Base-by-base conservation (phyloP, 2,329 filamentous ascomycete species). In the Beauveria varroae region DNA sequence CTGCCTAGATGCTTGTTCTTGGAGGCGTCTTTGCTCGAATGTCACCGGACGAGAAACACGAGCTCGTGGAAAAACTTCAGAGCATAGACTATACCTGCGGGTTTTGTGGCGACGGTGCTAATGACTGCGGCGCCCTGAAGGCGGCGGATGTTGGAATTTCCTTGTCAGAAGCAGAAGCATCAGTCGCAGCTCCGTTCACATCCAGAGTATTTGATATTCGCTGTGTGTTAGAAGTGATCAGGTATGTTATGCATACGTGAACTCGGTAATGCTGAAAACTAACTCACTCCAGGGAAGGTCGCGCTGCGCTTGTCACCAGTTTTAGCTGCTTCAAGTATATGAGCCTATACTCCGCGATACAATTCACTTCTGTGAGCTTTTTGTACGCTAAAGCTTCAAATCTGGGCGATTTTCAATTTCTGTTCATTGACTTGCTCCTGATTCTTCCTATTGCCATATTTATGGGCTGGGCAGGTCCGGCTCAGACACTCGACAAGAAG, bases 301-400 rank as follows among this genome's bases (percentile, higher is more conserved):
- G 96, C 64, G 93, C 93, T 22, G 91, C 96, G 40, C 82, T 99
- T 40, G 93, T 98, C n/a, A 99, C 95, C 14, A 96, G 92, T 74
- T 99, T 99, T 78, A 96, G 91, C 77, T 99, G 95, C 78, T 99
- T 99, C 83, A 99, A 98, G 78, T 99, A 96, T 76, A 99, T 99
- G 96, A 96, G 90, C 68, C 77, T 99, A 66, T 99, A 99, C 78
- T 98, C 93, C 2, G 93, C 95, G n/a, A 99, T 99, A 66, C 95
- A 99, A 74, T 99, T 99, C 78, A 96, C 91, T 8, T 91, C 91
- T 1, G 96, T 99, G 70, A 96, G 90, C 81, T 97, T 99, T 72
- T 82, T 99, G 18, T 99, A 99, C 74, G 90, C 92, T 7, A 92
- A 87, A 8, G 96, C 90, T 12, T 96, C 91, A 9, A 99, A 99